Percentiles rank a stretch among this genome's conserved stretches.
phyloP scores from a whole-genome alignment of 352 stramenopile genomes.

The Phytophthora sp. region DNA sequence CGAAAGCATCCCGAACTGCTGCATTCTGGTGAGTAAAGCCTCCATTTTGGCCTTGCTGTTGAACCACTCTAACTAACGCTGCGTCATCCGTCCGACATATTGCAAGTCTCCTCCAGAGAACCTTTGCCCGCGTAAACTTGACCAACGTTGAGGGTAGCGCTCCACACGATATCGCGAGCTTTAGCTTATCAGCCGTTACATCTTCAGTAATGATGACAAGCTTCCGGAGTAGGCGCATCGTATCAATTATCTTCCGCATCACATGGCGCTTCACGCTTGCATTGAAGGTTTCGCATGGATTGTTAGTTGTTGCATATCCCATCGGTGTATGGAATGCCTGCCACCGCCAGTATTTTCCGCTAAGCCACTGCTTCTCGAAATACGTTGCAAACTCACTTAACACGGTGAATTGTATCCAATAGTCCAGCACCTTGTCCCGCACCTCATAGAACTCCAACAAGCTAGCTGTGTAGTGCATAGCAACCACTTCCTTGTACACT shows the following conservation, averaged over 20 bases:
- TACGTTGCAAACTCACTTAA: background rate
- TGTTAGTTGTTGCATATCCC: background rate
- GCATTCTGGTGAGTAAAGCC: no score
- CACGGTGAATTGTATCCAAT: background rate
- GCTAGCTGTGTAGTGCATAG: slow-evolving; percentile 1
- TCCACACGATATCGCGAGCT: background rate
- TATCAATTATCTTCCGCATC: slow-evolving; percentile 12
- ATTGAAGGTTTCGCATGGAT: slow-evolving; percentile 16
- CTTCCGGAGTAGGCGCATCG: background rate
- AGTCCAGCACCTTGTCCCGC: background rate
- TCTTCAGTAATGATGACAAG: slow-evolving; percentile 2
- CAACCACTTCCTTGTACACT: slow-evolving; percentile 11
- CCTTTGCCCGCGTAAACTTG: background rate
- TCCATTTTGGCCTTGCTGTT: no score
- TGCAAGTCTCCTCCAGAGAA: no score
- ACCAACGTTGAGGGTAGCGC: background rate
- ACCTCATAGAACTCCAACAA: slow-evolving; percentile 8
- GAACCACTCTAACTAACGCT: no score
- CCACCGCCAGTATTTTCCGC: slow-evolving; percentile 9
- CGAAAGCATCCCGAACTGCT: no score
- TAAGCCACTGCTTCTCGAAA: slow-evolving; percentile 5
- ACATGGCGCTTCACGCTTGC: slow-evolving; percentile 9
- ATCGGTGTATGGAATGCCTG: slow-evolving; percentile 3
- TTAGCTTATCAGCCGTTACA: slow-evolving; percentile 10
- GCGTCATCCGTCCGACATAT: no score